Evolutionary conservation across 179 eudicot genomes (phyloP).

Genomic region (Spinacia oleracea): DNA sequence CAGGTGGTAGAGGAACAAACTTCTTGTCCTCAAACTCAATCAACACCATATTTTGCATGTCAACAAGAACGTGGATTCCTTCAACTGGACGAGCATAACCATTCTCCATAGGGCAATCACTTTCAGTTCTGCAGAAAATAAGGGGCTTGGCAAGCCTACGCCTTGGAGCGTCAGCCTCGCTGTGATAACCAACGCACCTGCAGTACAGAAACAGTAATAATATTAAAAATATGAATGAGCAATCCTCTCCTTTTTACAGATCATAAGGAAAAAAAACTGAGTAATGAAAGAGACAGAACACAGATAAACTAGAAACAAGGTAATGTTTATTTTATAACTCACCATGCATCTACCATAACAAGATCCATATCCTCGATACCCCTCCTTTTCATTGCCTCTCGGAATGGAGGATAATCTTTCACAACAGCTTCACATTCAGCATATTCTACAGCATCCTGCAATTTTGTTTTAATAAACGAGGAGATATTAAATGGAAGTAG

Average conservation of each 20-base stretch:
- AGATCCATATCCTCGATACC: conserved; percentile 99
- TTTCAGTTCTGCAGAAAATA: conserved; percentile 91
- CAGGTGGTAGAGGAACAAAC: conserved; percentile 92
- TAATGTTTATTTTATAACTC: conserved; percentile 28
- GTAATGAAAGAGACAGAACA: not conserved
- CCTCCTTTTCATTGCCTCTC: conserved; percentile 94
- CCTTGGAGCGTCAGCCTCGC: conserved; percentile 87
- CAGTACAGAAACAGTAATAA: conserved; percentile 10
- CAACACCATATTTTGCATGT: conserved; percentile 93
- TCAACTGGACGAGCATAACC: conserved; percentile 99
- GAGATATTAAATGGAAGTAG: not conserved
- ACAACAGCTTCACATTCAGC: conserved; percentile 99
- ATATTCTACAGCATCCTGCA: conserved; percentile 92
- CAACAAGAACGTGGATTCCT: conserved; percentile 91
- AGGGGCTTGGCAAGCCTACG: conserved; percentile 98
- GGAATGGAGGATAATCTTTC: conserved; percentile 80
- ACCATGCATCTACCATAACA: conserved; percentile 98
- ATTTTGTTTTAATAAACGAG: conserved; percentile 18
- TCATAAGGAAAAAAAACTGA: not conserved
- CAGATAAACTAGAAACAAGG: not conserved
- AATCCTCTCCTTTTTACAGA: not conserved
- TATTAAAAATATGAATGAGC: not conserved
- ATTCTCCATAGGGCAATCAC: conserved; percentile 97
- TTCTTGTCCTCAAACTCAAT: conserved; percentile 95
- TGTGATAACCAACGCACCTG: conserved; percentile 97